These are phyloP conservation scores for Gaertneriomyces sp. DNA, from an alignment of 192 early-diverging fungal genomes.

Conservation along the genomic window DNA sequence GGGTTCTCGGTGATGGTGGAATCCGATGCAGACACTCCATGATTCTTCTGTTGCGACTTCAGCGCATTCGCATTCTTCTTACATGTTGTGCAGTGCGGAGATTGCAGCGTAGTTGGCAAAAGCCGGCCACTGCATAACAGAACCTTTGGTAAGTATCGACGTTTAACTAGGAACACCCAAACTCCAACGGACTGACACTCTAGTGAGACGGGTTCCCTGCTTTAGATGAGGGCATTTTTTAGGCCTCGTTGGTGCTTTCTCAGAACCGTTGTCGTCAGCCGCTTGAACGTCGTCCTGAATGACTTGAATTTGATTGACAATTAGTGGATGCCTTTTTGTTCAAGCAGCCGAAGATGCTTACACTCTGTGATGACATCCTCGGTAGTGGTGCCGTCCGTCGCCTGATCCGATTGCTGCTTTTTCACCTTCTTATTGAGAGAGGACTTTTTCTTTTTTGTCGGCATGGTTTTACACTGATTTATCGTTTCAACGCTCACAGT, in stretches of 20 bases:
- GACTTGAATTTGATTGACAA: no score
- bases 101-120: neutral
- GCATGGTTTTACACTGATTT: no score
- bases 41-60: neutral
- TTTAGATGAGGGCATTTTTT: constrained; percentile 26
- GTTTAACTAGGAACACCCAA: constrained; percentile 1
- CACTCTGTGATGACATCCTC: no score
- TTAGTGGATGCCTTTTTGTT: no score
- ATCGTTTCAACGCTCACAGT: no score
- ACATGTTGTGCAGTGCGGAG: neutral
- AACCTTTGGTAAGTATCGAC: neutral
- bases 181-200: constrained; percentile 5
- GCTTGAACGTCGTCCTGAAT: no score
- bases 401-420: no score
- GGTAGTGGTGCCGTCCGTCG: no score
- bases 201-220: constrained; percentile 7
- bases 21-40: neutral
- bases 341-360: no score
- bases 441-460: no score
- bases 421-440: no score
- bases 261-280: no score
- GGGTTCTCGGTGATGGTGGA: neutral
- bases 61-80: neutral
- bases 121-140: neutral
- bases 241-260: neutral